Base-by-base conservation (phyloP, 306 rosid genomes). In the Trifolium fragiferum region DNA sequence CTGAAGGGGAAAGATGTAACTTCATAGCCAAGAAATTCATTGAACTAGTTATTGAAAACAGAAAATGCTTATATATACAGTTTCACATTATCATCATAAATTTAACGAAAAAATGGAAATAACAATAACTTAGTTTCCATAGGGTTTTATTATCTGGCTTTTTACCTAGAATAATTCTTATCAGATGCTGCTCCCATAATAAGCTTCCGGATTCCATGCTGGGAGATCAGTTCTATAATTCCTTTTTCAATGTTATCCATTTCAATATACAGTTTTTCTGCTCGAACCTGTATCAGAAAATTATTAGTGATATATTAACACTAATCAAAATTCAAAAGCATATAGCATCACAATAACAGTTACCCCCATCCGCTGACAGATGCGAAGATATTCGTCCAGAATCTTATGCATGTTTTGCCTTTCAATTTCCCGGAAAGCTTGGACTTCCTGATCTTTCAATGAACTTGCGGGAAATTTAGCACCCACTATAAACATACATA, bases 131-230 rank as follows among this genome's bases (percentile, higher is more conserved):
- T 74, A 7, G 35, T 63, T 50, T 8, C 4, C 10, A 10, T 8
- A 49, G 20, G 11, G 53, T 20, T 44, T 44, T 37, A 50, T 27
- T 37, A 53, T 35, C 63, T 72, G 61, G 69, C 62, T 57, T 84
- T 74, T 72, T 86, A 94, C 99, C 87, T 88, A 70, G 87, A 87
- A 79, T 85, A 59, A 66, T 38, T 18, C 80, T 62, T 92, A 87
- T 90, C 95, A 23, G 85, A 87, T 69, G 97, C 96, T 58, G 96
- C 97, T 72, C 99, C 99, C 95, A 94, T 92, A 49, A 94, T 90
- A 68, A 94, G 95, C 76, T 81, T 85, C 68, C 44, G 80, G 72
- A 94, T 89, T 33, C 78, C 73, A 66, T 70, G 62, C 76, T 64
- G 80, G 33, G 90, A 81, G 59, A 92, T 57, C 77, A 94, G 92